phyloP scores from a whole-genome alignment of 768 basidiomycete species.

The Boletus rubropictus region DNA sequence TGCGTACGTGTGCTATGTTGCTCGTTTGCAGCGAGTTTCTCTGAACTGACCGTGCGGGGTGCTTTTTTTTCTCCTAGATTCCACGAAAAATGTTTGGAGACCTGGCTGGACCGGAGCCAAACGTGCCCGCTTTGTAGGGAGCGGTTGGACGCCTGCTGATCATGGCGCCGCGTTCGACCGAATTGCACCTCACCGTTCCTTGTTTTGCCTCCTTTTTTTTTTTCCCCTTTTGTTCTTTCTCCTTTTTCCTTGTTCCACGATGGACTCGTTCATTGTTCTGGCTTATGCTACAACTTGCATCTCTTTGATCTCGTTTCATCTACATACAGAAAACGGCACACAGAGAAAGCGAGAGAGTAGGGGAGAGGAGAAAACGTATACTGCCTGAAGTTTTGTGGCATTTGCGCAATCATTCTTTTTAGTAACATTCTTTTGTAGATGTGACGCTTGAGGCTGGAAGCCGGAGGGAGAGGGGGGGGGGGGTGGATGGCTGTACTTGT shows the following conservation, averaged over 20 bases:
- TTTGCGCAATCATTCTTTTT: constrained; percentile 26
- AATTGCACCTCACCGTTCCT: neutral
- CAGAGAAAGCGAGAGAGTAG: neutral
- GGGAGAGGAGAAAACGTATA: constrained; percentile 4
- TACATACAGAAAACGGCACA: constrained; percentile 5
- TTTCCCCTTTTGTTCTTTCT: neutral
- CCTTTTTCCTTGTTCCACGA: constrained; percentile 5
- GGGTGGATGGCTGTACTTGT: neutral
- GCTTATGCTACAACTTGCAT: constrained; percentile 11
- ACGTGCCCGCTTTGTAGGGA: constrained; percentile 65
- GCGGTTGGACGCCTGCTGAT: constrained; percentile 31
- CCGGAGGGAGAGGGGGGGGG: neutral
- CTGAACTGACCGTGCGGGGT: neutral
- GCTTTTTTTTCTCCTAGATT: too few relatives aligned
- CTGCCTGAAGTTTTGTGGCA: constrained; percentile 9
- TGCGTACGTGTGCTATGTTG: constrained; percentile 31
- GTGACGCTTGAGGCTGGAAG: constrained; percentile 4
- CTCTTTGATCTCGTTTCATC: constrained; percentile 2
- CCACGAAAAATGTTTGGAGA: constrained; percentile 57
- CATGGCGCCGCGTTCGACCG: neutral
- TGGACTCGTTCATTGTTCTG: constrained; percentile 11
- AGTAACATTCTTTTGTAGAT: constrained; percentile 20
- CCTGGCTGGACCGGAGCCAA: constrained; percentile 55
- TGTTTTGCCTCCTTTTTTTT: neutral
- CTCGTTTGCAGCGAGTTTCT: neutral